These are phyloP conservation scores for Aristolochia contorta DNA, from an alignment of 164 flowering plant genomes.

Conservation along the genomic window DNA sequence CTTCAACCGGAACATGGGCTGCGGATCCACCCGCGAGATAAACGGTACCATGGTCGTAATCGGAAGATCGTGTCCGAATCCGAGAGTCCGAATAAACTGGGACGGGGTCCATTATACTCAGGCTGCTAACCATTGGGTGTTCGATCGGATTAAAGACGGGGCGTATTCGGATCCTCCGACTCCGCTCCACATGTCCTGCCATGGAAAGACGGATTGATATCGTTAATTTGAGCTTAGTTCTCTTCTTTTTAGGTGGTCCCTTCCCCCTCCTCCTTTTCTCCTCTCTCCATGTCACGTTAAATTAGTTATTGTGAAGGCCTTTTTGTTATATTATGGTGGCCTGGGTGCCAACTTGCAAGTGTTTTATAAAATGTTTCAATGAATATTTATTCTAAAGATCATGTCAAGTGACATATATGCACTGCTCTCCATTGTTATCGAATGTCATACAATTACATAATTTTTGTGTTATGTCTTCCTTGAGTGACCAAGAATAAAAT, in stretches of 20 bases:
- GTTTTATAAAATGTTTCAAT: too few species aligned
- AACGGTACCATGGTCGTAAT: constrained; percentile 38
- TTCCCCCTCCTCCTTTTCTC: too few species aligned
- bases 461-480: too few species aligned
- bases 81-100: constrained; percentile 47
- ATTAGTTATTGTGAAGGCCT: too few species aligned
- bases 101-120: constrained; percentile 80
- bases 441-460: too few species aligned
- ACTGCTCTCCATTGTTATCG: too few species aligned
- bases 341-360: too few species aligned
- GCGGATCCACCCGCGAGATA: constrained; percentile 39
- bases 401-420: too few species aligned
- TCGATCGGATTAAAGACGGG: constrained; percentile 44
- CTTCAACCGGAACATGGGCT: constrained; percentile 38
- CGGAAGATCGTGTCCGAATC: constrained; percentile 49
- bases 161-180: constrained; percentile 50
- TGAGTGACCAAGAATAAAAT: too few species aligned
- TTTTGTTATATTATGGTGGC: too few species aligned
- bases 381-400: too few species aligned
- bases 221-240: not conserved
- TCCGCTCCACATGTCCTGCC: constrained; percentile 36
- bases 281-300: too few species aligned
- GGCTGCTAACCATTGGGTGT: constrained; percentile 66
- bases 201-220: constrained; percentile 7
- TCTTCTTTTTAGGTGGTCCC: not conserved